These are phyloP conservation scores for Penicillium sp. DNA, from an alignment of 2,329 filamentous ascomycete species.

Conservation along the genomic window DNA sequence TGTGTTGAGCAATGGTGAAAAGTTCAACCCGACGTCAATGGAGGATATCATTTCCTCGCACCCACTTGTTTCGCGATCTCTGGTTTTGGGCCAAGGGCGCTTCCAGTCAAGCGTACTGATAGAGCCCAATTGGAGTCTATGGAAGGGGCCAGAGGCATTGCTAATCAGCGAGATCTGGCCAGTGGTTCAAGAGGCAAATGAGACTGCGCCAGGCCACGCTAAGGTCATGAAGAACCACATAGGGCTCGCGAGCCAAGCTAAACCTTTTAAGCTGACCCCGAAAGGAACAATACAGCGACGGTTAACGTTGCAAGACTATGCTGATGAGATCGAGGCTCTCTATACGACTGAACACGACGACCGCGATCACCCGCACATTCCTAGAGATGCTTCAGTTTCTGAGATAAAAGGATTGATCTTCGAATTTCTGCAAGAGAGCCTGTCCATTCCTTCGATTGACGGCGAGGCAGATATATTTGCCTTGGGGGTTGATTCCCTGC, in stretches of 20 bases:
- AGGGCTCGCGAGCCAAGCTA: conserved; percentile 40
- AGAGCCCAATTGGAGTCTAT: conserved; percentile 25
- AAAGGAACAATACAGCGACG: conserved; percentile 37
- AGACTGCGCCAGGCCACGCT: conserved; percentile 39
- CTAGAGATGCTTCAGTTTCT: neutral
- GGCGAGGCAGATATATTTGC: conserved; percentile 15
- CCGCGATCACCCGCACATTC: neutral
- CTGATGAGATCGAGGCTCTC: neutral
- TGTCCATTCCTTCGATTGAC: neutral
- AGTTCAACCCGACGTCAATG: conserved; percentile 45
- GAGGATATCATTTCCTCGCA: conserved; percentile 37
- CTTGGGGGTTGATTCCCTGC: conserved; percentile 16
- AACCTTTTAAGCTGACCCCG: conserved; percentile 47
- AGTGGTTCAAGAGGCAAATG: conserved; percentile 31
- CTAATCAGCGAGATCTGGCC: conserved; percentile 48
- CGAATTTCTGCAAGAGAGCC: neutral
- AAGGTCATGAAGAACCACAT: conserved; percentile 46
- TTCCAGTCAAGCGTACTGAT: conserved; percentile 40
- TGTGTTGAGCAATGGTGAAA: conserved; percentile 45
- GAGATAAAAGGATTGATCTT: conserved; percentile 5
- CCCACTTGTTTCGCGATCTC: conserved; percentile 28
- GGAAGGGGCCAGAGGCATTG: neutral
- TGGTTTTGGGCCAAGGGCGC: conserved; percentile 37
- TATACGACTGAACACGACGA: neutral
- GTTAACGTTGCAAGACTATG: neutral